Evolutionary conservation across 2,329 filamentous ascomycete genomes (phyloP).

Genomic region (Neonectria punicea): DNA sequence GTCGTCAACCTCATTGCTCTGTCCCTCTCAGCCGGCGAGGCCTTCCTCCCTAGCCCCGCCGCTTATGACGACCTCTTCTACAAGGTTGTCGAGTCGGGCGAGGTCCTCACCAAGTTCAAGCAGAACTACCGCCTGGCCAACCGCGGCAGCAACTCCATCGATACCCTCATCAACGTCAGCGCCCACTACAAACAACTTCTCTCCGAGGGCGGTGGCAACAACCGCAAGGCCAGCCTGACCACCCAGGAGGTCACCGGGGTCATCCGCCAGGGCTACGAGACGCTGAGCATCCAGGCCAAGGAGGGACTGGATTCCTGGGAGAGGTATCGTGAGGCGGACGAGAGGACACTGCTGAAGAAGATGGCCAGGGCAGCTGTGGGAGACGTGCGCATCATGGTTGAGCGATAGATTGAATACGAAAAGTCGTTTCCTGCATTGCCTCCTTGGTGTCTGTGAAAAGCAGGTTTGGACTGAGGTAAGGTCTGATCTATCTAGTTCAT

Average conservation of each 20-base stretch:
- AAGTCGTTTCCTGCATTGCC: background rate
- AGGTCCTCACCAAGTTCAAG: constrained; percentile 83
- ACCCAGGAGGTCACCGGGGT: constrained; percentile 87
- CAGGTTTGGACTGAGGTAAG: too few species aligned
- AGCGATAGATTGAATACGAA: constrained; percentile 41
- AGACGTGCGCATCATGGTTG: constrained; percentile 65
- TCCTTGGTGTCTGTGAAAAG: background rate
- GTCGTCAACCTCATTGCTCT: constrained; percentile 87
- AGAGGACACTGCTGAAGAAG: constrained; percentile 86
- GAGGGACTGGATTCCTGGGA: constrained; percentile 90
- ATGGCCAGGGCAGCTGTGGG: constrained; percentile 81
- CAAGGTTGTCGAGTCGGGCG: constrained; percentile 93
- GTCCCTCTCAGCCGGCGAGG: constrained; percentile 86
- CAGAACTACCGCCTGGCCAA: constrained; percentile 74
- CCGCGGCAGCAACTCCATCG: constrained; percentile 76
- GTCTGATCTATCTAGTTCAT: too few species aligned
- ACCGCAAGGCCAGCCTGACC: constrained; percentile 72
- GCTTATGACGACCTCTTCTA: constrained; percentile 98
- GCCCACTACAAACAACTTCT: constrained; percentile 89
- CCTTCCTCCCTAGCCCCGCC: constrained; percentile 86
- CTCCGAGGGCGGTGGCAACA: constrained; percentile 60
- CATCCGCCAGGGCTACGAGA: constrained; percentile 97
- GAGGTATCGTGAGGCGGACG: constrained; percentile 85
- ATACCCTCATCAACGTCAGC: constrained; percentile 83
- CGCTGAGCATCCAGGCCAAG: constrained; percentile 87